Base-by-base conservation (phyloP, 1,139 yeast species). In the Williopsis jadinii region DNA sequence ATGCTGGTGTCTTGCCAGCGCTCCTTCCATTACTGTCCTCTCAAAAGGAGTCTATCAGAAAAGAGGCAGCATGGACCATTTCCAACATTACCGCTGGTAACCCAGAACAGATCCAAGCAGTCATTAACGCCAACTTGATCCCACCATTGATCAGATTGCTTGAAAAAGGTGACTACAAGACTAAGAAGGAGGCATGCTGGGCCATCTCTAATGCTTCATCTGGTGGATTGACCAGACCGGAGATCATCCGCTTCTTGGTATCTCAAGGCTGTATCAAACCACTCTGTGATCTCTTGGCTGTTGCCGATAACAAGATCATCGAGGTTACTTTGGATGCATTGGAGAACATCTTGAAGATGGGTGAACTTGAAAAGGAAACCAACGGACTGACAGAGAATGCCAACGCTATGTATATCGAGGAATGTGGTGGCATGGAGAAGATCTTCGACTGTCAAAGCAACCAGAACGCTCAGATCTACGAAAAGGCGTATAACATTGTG, bases 181-280 rank as follows among this genome's bases (percentile, higher is more conserved):
- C 97, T 35, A 85, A 87, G 64, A 92, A 92, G 67, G 98, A 92
- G 69, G 98, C 98, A 10, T 90, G 98, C 71, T 92, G 98, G 98
- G 98, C 97, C 31, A 84, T 92, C 54, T 88, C 97, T 30, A 92
- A 92, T 62, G 98, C 98, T 35, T 85, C 96, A 14, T 84, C 96
- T 14, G 97, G 98, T 56, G 97, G 97, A 30, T 73, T 88, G 54
- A 73, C 84, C 37, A 84, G 81, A 62, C 97, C 98, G 8, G 96
- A 88, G 42, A 96, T 88, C 63, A 90, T 92, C 54, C 77, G 92
- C 55, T 92, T 88, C 66, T 75, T 92, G 54, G 98, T 92, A 34
- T 72, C 73, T 54, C 97, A 92, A 68, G 98, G 97, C 33, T 88
- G 97, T 68, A 90, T 92, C 66, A 92, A 90, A 68, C 98, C 98